Evolutionary conservation across 257 asterid genomes (phyloP), one percentile per base, ranked within the genome.

Genomic region (Ehretia macrophylla): DNA sequence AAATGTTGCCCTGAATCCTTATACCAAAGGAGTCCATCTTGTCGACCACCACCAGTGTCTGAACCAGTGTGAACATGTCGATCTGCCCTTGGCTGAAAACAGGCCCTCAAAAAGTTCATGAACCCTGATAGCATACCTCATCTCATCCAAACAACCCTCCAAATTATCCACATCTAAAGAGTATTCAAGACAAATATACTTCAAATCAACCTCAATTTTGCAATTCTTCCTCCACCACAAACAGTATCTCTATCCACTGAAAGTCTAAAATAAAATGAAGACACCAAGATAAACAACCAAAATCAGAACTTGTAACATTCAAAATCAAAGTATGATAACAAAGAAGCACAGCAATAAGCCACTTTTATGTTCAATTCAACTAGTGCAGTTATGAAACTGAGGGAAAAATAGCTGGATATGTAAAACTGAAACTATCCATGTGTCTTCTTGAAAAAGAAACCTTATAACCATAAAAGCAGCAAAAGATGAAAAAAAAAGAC

Each of bases 11-110:
- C 88, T 0, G 74, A 67, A 64, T 84, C 93, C 75, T 84, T 84
- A 61, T 84, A 84, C 88, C 93, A 84, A 55, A 84, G 58, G 45
- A 84, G 84, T 37, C 93, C 88, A 32, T 84, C 93, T 68, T 77
- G 88, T 21, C 84, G 77, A 56, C 92, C 85, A 52, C 38, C 57
- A 4, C 71, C 60, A 4, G 83, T 58, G 68, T 83, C 87, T 12
- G 85, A 73, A 72, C 77, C 76, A 2, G 85, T 44, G 61, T 69
- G 81, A 76, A 59, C 79, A 65, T 60, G 47, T 46, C 72, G 74
- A 66, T 77, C 88, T 32, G 68, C 69, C 73, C 66, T 72, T 56
- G 88, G 88, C 74, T 79, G 81, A 65, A 84, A 79, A 72, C 92
- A 84, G 70, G 84, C 84, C 77, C 78, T 76, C 77, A 84, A 66